These are phyloP conservation scores for Hanseniaspora lachancei DNA, from an alignment of 805 yeast genomes.

Conservation along the genomic window DNA sequence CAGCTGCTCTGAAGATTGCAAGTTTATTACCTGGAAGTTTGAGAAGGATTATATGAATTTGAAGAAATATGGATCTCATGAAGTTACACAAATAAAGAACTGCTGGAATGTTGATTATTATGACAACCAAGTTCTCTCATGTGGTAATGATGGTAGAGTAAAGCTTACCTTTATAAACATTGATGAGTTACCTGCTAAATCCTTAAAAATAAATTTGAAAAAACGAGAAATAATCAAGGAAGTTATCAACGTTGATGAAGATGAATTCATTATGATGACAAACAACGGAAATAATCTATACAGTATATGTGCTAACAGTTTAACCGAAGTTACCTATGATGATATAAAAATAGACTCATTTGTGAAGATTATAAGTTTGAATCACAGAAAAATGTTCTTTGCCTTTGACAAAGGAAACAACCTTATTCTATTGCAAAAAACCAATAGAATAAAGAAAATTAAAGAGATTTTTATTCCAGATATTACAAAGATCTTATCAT, in stretches of 20 bases:
- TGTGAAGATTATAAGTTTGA: neutral
- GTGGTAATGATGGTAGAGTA: conserved; percentile 88
- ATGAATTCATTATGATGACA: neutral
- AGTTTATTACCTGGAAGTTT: conserved; percentile 65
- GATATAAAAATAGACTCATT: neutral
- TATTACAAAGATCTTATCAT: neutral
- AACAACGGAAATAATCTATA: neutral
- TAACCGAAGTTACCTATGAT: neutral
- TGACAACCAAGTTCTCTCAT: conserved; percentile 40
- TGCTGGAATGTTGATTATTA: conserved; percentile 68
- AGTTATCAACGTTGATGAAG: neutral
- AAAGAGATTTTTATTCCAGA: neutral
- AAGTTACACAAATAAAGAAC: conserved; percentile 73
- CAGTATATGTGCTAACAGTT: neutral
- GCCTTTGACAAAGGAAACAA: neutral
- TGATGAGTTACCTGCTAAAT: conserved; percentile 13
- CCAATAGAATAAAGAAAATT: neutral
- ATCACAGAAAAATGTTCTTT: neutral
- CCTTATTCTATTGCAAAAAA: neutral
- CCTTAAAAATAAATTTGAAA: neutral
- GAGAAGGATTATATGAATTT: conserved; percentile 14
- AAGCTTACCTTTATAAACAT: conserved; percentile 43
- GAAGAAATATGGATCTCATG: conserved; percentile 32
- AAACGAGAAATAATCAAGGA: conserved; percentile 5
- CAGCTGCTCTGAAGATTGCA: conserved; percentile 77